These are phyloP conservation scores for Kwoniella sp. DNA, from an alignment of 768 basidiomycete species.

Conservation along the genomic window DNA sequence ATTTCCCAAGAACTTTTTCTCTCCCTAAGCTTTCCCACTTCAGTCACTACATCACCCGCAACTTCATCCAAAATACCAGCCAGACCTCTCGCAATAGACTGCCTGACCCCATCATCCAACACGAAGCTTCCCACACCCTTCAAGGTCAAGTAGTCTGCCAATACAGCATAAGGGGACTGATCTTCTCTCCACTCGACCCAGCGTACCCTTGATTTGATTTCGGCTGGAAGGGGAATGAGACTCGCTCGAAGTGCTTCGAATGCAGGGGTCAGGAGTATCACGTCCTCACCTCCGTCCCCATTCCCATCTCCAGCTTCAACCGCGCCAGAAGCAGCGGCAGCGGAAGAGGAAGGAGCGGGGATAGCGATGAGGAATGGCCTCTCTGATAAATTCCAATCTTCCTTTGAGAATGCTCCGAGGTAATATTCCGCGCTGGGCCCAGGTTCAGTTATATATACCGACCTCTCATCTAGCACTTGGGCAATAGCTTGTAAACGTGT, in stretches of 20 bases:
- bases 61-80: slow-evolving; percentile 60
- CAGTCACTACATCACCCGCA: slow-evolving; percentile 50
- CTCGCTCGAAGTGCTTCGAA: slow-evolving; percentile 76
- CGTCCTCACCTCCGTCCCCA: slow-evolving; percentile 50
- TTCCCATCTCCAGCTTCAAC: too few species aligned
- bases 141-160: slow-evolving; percentile 53
- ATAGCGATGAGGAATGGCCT: slow-evolving; percentile 74
- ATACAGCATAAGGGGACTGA: slow-evolving; percentile 66
- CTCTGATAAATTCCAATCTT: slow-evolving; percentile 73
- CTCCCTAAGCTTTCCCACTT: slow-evolving; percentile 68
- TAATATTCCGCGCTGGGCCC: slow-evolving; percentile 71
- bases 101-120: slow-evolving; percentile 54
- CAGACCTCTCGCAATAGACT: slow-evolving; percentile 62
- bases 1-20: slow-evolving; percentile 73
- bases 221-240: slow-evolving; percentile 61
- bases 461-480: not conserved
- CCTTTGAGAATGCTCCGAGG: slow-evolving; percentile 65
- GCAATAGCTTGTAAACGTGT: slow-evolving; percentile 25
- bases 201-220: slow-evolving; percentile 50
- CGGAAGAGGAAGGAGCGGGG: slow-evolving; percentile 33
- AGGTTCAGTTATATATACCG: slow-evolving; percentile 72
- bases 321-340: too few species aligned
- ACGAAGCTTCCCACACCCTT: slow-evolving; percentile 57
- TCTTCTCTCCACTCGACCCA: slow-evolving; percentile 64
- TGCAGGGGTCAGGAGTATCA: slow-evolving; percentile 71